Conservation (phyloP, 495 filamentous ascomycete genomes). For the Penicillium pulvis region DNA sequence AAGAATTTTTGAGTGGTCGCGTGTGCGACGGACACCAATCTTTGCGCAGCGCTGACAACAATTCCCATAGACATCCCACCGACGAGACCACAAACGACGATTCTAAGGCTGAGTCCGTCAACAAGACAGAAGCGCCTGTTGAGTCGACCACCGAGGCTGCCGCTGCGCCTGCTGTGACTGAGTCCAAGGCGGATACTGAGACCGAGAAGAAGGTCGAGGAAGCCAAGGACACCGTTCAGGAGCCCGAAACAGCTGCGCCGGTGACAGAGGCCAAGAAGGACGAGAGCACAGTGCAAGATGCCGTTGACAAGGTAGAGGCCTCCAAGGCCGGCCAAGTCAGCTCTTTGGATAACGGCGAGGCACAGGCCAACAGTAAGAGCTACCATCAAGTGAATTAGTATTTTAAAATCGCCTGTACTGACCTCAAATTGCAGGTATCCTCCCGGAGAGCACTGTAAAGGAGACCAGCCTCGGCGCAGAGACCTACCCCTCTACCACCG, state of each 20-base stretch:
- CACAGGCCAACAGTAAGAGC: constrained; percentile 23
- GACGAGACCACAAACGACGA: constrained; percentile 34
- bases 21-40: constrained; percentile 8
- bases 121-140: constrained; percentile 26
- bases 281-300: constrained; percentile 19
- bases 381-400: not conserved
- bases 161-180: constrained; percentile 20
- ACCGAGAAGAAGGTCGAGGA: constrained; percentile 22
- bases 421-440: constrained; percentile 14
- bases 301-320: constrained; percentile 33
- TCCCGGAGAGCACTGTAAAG: constrained; percentile 25
- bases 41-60: constrained; percentile 17
- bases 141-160: constrained; percentile 29
- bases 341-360: constrained; percentile 19
- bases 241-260: constrained; percentile 15
- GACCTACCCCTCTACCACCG: constrained; percentile 25
- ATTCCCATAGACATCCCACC: constrained; percentile 37
- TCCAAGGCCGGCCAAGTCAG: constrained; percentile 27
- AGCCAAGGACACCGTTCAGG: constrained; percentile 12
- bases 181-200: constrained; percentile 15
- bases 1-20: constrained; percentile 21
- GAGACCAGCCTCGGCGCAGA: constrained; percentile 24
- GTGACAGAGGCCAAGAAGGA: constrained; percentile 6
- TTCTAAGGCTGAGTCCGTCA: constrained; percentile 12
- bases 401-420: not conserved